Base-by-base conservation (phyloP, 2,329 filamentous ascomycete genomes). In the Colletotrichum sidae region DNA sequence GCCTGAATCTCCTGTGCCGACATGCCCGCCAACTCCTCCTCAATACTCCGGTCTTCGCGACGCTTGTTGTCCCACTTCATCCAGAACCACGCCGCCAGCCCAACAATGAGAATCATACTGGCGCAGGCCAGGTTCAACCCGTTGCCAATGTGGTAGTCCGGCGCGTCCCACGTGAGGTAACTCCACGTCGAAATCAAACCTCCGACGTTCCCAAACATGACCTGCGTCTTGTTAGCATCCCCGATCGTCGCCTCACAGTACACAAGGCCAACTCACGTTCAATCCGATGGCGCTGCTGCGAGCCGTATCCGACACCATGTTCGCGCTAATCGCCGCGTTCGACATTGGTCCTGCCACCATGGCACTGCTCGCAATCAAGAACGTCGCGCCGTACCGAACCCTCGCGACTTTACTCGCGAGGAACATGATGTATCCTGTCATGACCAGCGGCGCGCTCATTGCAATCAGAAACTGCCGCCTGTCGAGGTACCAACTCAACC, bases 191-290 rank as follows among this genome's bases (percentile, higher is more conserved):
- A 84, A 63, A 91, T 83, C 39, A 92, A 74, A 0, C 90, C 91
- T 2, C 91, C 91, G n/a, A 92, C 73, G 59, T 92, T 92, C 35
- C 90, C 91, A 33, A 91, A 79, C 89, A 92, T 92, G 71, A 92
- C 66, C 66, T 68, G 44, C 4, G 13, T 2, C 2, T 3, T 12
- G 55, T 67, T 42, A 64, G 60, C 12, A n/a, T 25, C 10, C 6
- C n/a, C n/a, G n/a, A 3, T 38, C 15, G 17, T 37, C 38, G n/a
- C 8, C n/a, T 33, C 3, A 12, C 3, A 8, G 15, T 6, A 15
- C 2, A 33, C 25, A 13, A 2, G 47, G 38, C 5, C n/a, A 25
- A 60, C 67, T 54, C 15, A 68, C 76, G 52, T 87, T 88, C 0
- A 84, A 86, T 10, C 86, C 89, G 49, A 92, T 90, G 4, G 88